Conservation (phyloP, 495 filamentous ascomycete genomes). For the Aspergillus bridgeri region DNA sequence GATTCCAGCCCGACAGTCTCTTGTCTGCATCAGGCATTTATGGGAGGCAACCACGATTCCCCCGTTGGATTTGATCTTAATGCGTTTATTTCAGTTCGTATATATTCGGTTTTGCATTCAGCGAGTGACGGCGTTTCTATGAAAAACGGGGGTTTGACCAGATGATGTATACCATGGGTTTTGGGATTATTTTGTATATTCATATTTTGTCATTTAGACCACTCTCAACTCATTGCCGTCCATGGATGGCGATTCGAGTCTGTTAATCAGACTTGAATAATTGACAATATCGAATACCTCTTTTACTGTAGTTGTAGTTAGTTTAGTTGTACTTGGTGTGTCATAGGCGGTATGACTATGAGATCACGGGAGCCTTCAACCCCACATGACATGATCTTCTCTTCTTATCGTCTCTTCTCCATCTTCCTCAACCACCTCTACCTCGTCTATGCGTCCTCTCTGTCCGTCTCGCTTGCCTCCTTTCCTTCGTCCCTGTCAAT, state of each 20-base stretch:
- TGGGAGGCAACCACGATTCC: constrained; percentile 30
- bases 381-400: background rate
- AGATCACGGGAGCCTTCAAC: background rate
- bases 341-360: no score
- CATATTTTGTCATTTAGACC: constrained; percentile 33
- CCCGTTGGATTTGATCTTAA: constrained; percentile 17
- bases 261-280: constrained; percentile 1
- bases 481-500: background rate
- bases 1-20: constrained; percentile 22
- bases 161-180: constrained; percentile 33
- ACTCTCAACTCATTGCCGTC: constrained; percentile 31
- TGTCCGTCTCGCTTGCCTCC: background rate
- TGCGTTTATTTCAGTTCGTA: constrained; percentile 19
- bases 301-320: no score
- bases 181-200: constrained; percentile 16
- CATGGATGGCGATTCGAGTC: no score
- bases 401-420: background rate
- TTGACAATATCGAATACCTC: background rate
- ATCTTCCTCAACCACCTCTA: background rate
- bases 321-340: background rate
- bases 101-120: constrained; percentile 31
- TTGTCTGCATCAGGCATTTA: constrained; percentile 24
- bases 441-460: constrained; percentile 8
- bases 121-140: constrained; percentile 32
- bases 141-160: constrained; percentile 21